These are phyloP conservation scores for Artomyces pyxidatus DNA, from an alignment of 768 basidiomycete genomes.

Conservation along the genomic window DNA sequence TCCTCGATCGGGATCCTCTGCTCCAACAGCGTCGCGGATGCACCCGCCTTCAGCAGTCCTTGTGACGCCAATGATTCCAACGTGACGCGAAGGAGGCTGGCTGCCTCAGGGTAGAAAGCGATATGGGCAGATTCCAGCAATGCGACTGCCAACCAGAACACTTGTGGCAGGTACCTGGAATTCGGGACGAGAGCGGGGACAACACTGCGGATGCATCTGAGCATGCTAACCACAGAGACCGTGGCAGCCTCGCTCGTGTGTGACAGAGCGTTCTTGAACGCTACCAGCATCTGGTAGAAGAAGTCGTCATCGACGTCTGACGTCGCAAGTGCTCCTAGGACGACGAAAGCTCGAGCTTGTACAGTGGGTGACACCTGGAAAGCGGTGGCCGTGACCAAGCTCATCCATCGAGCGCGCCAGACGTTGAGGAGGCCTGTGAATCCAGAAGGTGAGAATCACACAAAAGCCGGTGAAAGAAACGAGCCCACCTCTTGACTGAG, in stretches of 20 bases:
- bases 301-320: conserved; percentile 89
- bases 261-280: conserved; percentile 63
- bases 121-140: conserved; percentile 73
- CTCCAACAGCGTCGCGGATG: conserved; percentile 53
- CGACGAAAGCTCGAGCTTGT: conserved; percentile 83
- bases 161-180: conserved; percentile 62
- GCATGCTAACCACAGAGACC: conserved; percentile 75
- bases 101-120: conserved; percentile 61
- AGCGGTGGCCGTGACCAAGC: conserved; percentile 76
- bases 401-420: conserved; percentile 94
- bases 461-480: not conserved
- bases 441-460: conserved; percentile 10
- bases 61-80: conserved; percentile 57
- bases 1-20: conserved; percentile 59
- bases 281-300: conserved; percentile 87
- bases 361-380: conserved; percentile 85
- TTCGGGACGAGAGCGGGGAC: conserved; percentile 59
- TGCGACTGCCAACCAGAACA: conserved; percentile 87
- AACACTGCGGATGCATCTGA: conserved; percentile 75
- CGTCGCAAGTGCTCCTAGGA: conserved; percentile 73
- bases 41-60: conserved; percentile 48
- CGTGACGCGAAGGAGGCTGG: conserved; percentile 55
- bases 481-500: conserved; percentile 59
- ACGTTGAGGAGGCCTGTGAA: conserved; percentile 70
- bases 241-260: conserved; percentile 66